Base-by-base conservation (phyloP, 1,139 yeast genomes). In the Taphrina flavorubra region DNA sequence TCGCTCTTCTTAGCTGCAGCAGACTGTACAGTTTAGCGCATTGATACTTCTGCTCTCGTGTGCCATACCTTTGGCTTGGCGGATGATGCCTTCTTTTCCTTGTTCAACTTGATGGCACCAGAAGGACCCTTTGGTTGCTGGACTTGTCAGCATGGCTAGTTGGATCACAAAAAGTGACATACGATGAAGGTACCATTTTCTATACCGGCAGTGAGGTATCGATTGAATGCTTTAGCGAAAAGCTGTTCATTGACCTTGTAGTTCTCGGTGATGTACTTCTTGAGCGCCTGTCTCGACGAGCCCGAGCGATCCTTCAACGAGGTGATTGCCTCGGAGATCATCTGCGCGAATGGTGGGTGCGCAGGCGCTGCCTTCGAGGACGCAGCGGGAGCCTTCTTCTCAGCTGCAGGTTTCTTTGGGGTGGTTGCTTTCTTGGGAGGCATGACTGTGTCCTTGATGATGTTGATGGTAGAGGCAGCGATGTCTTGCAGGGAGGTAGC, bases 191-290 rank as follows among this genome's bases (percentile, higher is more conserved):
- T 89, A 66, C 91, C 96, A 37, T 85, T 78, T 70, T 84, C 87
- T 72, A 91, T 95, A 71, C 96, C 96, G 77, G 87, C 88, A 81
- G 88, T 87, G 76, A 91, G 82, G 47, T 97, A 94, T 65, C 84
- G 76, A 78, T 90, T 91, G 83, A 91, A 89, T 73, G 87, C 85
- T 66, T 87, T 80, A 76, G 90, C 96, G 77, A 90, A 91, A 77
- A 85, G 87, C 69, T 83, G 75, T 47, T 87, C 83, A 68, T 85
- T 82, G 75, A 86, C 81, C 70, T 86, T 83, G 77, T 82, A 85
- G 79, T 87, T 87, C 72, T 86, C 81, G 70, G 78, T 87, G 73
- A 89, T 86, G 77, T 85, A 87, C 79, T 88, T 88, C 82, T 89
- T 88, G 75, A 89, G 81, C 44, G 90, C 90, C 77, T 86, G 90